Conservation (phyloP, 768 basidiomycete genomes). For the Auricularia sp. region DNA sequence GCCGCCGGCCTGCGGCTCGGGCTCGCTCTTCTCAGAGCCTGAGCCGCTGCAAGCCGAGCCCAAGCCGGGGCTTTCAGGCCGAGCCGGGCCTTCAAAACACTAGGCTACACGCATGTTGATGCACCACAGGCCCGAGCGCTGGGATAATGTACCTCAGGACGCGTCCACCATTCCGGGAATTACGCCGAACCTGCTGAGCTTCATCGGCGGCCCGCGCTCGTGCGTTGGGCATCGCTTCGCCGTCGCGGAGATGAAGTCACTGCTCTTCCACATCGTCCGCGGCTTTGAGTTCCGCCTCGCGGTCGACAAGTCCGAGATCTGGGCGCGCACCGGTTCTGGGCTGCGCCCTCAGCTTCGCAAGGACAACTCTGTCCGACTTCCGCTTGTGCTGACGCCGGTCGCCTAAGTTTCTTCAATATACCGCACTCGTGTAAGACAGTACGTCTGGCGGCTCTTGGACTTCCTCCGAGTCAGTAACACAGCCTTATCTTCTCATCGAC, state of each 20-base stretch:
- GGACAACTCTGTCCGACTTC: neutral
- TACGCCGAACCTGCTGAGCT: neutral
- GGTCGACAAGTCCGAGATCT: neutral
- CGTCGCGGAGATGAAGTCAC: conserved; percentile 1
- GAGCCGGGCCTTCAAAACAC: too few relatives aligned
- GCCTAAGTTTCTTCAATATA: too few relatives aligned
- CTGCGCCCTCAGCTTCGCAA: neutral
- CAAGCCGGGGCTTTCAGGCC: too few relatives aligned
- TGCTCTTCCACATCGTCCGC: conserved; percentile 4
- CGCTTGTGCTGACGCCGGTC: neutral
- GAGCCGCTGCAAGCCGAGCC: too few relatives aligned
- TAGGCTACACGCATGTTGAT: neutral
- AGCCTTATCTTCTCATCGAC: too few relatives aligned
- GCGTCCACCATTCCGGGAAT: neutral
- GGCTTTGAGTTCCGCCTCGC: conserved; percentile 5
- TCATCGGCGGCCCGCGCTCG: conserved; percentile 5
- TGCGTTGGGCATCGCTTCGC: conserved; percentile 6
- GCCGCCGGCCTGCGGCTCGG: too few relatives aligned
- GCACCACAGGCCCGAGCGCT: conserved; percentile 2
- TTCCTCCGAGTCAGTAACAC: too few relatives aligned
- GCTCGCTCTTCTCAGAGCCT: too few relatives aligned
- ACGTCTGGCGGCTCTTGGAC: too few relatives aligned
- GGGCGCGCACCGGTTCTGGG: too few relatives aligned
- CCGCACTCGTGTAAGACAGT: too few relatives aligned
- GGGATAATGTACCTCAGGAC: neutral